Evolutionary conservation across 192 early-diverging fungal genomes (phyloP), one percentile per base, ranked within the genome.

Genomic region (Chytriomyces confervae): DNA sequence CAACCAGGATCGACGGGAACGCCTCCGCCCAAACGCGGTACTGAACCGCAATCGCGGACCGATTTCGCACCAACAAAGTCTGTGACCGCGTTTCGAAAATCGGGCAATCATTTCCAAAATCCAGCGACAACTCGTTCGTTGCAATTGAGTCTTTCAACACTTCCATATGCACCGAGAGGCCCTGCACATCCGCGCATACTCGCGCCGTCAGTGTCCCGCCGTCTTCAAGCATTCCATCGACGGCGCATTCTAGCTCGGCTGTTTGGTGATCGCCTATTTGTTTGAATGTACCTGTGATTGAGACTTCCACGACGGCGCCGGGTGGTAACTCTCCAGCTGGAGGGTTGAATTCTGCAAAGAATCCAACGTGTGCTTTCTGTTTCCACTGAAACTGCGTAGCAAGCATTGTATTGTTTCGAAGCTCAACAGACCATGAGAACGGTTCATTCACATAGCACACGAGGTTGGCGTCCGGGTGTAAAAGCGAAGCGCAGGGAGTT

Each of bases 151-250:
- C 36, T 7, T 18, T 27, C 45, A 16, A n/a, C 51, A 64, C 61
- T 66, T 64, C 53, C 63, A 75, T 74, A 27, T 61, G 44, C 18
- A 86, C 80, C 5, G 69, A 50, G 9, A 85, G 67, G 5, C 80
- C 84, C 16, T 23, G 29, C 2, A 82, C 84, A 24, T 81, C 53
- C 23, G 73, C 61, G 7, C 76, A 44, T 10, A 88, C 51, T 57
- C 23, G 72, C 23, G 77, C 72, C 20, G 49, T 73, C n/a, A 86
- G 7, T 4, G 69, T 50, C 5, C 72, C 27, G 3, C 84, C 85
- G 49, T 80, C 63, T 77, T 86, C 83, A 6, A 84, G 80, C 87
- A 88, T 88, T 51, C 82, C 87, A 1, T 79, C 75, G 24, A 84
- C 70, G 11, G 66, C 18, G 60, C 87, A 84, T 10, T 47, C 50